Percentiles rank a stretch among this genome's conserved stretches.
These are phyloP conservation scores for Suhomyces kilbournensis DNA, from an alignment of 805 yeast genomes.

Conservation along the genomic window DNA sequence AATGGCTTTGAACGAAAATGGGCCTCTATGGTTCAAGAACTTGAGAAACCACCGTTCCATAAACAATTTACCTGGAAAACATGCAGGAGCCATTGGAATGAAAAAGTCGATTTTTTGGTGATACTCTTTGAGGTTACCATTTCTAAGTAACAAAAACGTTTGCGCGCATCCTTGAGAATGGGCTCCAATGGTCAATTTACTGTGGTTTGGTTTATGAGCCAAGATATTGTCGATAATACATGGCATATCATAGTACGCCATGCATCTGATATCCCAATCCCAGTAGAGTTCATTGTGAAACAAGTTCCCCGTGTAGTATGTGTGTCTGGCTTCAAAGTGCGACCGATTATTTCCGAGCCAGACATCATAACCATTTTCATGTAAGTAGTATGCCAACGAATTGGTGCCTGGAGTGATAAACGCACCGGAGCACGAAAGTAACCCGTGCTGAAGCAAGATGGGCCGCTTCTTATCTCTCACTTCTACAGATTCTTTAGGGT, in stretches of 20 bases:
- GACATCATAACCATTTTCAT: constrained; percentile 67
- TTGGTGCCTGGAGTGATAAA: constrained; percentile 79
- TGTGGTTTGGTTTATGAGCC: constrained; percentile 33
- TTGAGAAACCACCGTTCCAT: constrained; percentile 59
- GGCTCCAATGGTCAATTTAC: constrained; percentile 61
- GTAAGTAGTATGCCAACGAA: constrained; percentile 62
- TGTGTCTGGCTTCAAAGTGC: constrained; percentile 74
- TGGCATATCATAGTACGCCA: constrained; percentile 78
- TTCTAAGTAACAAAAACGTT: constrained; percentile 64
- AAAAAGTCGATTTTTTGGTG: constrained; percentile 62
- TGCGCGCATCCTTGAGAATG: constrained; percentile 97
- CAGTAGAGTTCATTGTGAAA: constrained; percentile 58
- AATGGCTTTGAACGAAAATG: constrained; percentile 42
- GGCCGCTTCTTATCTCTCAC: constrained; percentile 49
- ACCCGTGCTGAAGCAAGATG: constrained; percentile 76
- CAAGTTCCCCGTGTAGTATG: constrained; percentile 28
- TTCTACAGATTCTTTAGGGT: constrained; percentile 39
- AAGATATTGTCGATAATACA: constrained; percentile 64
- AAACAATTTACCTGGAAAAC: constrained; percentile 77
- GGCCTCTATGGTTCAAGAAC: constrained; percentile 55
- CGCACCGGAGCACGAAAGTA: constrained; percentile 83
- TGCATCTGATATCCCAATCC: constrained; percentile 90
- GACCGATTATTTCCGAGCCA: constrained; percentile 93
- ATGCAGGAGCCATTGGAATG: constrained; percentile 85
- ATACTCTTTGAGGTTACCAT: constrained; percentile 27